Percentiles rank a stretch among this genome's conserved stretches.
phyloP scores from a whole-genome alignment of 2,329 filamentous ascomycete genomes.

The Zalaria sp. region DNA sequence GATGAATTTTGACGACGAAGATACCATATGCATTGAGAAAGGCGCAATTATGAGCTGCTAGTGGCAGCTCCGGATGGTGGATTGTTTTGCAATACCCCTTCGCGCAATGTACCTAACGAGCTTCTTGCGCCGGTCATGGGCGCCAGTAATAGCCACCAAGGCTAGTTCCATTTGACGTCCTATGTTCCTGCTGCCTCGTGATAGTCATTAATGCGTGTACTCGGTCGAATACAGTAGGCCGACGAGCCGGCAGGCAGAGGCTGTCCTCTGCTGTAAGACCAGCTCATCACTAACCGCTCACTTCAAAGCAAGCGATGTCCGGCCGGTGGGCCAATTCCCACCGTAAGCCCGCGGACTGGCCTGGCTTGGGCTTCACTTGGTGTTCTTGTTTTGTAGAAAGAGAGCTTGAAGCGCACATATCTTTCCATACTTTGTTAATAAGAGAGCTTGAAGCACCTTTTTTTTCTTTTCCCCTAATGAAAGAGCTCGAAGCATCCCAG shows the following conservation, averaged over 20 bases:
- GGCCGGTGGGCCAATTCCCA: no score
- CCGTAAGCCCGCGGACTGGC: no score
- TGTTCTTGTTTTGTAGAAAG: conserved; percentile 53
- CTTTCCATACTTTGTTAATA: conserved; percentile 7
- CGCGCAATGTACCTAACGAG: background rate
- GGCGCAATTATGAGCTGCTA: no score
- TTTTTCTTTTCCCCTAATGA: background rate
- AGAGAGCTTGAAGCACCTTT: background rate
- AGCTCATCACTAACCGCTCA: no score
- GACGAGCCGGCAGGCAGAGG: no score
- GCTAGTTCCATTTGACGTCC: background rate
- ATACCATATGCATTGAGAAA: background rate
- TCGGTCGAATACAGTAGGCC: no score
- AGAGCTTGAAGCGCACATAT: conserved; percentile 10
- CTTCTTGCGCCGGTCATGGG: background rate
- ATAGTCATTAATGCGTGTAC: no score
- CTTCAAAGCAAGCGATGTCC: no score
- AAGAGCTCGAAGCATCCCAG: background rate
- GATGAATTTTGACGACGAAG: conserved; percentile 2
- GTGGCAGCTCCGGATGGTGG: background rate
- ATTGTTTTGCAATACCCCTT: conserved; percentile 3
- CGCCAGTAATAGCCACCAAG: background rate
- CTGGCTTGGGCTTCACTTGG: conserved; percentile 50
- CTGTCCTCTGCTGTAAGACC: no score
- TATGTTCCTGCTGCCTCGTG: background rate